These are phyloP conservation scores for Schwanniomyces etchellsii DNA, from an alignment of 1,139 yeast species.

Conservation along the genomic window DNA sequence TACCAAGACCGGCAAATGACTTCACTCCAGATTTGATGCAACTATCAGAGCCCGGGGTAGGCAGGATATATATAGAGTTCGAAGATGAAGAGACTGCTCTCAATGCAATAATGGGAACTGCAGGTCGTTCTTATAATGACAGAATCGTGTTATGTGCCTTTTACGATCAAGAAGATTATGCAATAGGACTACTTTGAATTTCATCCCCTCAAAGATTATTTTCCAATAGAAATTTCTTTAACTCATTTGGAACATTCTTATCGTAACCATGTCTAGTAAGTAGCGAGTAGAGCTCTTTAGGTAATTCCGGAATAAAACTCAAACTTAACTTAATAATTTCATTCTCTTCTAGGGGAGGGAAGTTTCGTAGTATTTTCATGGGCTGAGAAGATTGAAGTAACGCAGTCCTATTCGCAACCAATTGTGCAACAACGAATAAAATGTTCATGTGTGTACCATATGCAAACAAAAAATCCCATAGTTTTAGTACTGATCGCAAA, in stretches of 20 bases:
- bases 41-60: conserved; percentile 54
- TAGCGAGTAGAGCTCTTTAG: conserved; percentile 61
- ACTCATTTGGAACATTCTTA: conserved; percentile 35
- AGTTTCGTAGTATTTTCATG: conserved; percentile 66
- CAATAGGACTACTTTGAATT: conserved; percentile 17
- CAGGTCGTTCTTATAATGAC: conserved; percentile 67
- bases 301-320: conserved; percentile 75
- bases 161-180: conserved; percentile 54
- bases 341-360: conserved; percentile 68
- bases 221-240: conserved; percentile 18
- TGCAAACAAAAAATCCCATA: conserved; percentile 91
- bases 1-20: conserved; percentile 63
- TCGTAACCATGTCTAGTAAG: conserved; percentile 72
- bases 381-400: conserved; percentile 60
- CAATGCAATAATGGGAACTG: conserved; percentile 54
- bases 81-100: conserved; percentile 46
- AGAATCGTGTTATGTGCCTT: conserved; percentile 66
- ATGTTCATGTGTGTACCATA: conserved; percentile 89
- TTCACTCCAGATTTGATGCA: conserved; percentile 39
- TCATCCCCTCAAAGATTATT: conserved; percentile 5
- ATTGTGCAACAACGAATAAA: conserved; percentile 78
- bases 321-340: conserved; percentile 75
- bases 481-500: conserved; percentile 60
- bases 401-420: conserved; percentile 60
- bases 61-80: conserved; percentile 69